Evolutionary conservation across 2,329 filamentous ascomycete species (phyloP), one percentile per base, ranked within the genome.

Genomic region (Hypoxylon sp.): DNA sequence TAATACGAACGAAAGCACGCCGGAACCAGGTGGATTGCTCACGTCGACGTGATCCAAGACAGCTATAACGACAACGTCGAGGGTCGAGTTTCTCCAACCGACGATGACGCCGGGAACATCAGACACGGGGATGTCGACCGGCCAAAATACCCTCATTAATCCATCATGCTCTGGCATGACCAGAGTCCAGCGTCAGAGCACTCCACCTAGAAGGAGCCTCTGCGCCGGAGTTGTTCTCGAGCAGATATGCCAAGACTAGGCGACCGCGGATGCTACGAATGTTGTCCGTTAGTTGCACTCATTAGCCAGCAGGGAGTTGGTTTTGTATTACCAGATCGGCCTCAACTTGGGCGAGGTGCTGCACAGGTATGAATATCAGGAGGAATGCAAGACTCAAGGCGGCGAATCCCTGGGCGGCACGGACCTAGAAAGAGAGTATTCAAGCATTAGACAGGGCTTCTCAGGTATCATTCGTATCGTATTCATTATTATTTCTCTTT

Each of bases 61-160:
- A 24, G 93, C 90, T 51, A 98, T 89, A 36, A 98, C 94, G 74
- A 98, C 91, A 48, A 98, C 84, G 79, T 99, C 96, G 54, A 93
- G 83, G 49, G 91, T 90, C 36, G 95, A 97, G 79, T 99, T 99
- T 74, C 91, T 89, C 93, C 95, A 99, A 75, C 96, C 96, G 48
- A 99, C 92, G 69, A 99, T 89, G 65, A 97, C 92, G 45, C 95
- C 96, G 42, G 93, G 88, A 61, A 87, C 84, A 71, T 88, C 87
- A 58, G 90, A 91, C 78, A 84, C 86, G 57, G 87, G 85, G 75
- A 93, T 89, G 81, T 97, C 94, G 75, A 91, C 91, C 74, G 96
- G 96, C 96, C 96, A 99, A 83, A 99, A 98, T 82, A 99, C 90
- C 84, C 96, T 93, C 90, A 98, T 93, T 83, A 98, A 85, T 76